Conservation (phyloP, 2,329 filamentous ascomycete species). For the Lachnellula subtilissima region DNA sequence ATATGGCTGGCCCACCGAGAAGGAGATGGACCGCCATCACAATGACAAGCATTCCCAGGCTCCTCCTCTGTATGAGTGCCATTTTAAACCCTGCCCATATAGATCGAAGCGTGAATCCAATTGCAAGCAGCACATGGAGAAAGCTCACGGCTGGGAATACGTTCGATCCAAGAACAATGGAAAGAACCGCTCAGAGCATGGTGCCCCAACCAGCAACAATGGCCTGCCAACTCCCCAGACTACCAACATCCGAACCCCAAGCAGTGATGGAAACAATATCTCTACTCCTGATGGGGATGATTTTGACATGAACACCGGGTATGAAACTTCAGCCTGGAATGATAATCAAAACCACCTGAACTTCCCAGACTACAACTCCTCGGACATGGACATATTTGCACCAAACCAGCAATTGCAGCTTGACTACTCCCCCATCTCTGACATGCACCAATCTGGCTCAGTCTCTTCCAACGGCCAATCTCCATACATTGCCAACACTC, state of each 20-base stretch:
- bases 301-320: constrained; percentile 14
- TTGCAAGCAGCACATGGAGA: constrained; percentile 99
- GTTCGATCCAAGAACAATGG: constrained; percentile 89
- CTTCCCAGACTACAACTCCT: constrained; percentile 24
- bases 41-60: constrained; percentile 90
- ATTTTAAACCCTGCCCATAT: constrained; percentile 80
- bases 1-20: constrained; percentile 93
- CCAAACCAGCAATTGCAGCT: constrained; percentile 19
- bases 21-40: constrained; percentile 91
- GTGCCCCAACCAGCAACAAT: constrained; percentile 37
- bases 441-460: constrained; percentile 19
- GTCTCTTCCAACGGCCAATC: constrained; percentile 25
- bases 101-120: constrained; percentile 94
- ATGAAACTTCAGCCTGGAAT: constrained; percentile 14
- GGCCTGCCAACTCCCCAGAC: constrained; percentile 55
- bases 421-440: constrained; percentile 29
- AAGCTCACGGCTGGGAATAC: constrained; percentile 87
- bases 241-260: constrained; percentile 53
- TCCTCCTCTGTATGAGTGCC: constrained; percentile 78
- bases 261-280: constrained; percentile 39
- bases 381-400: constrained; percentile 24
- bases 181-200: constrained; percentile 43
- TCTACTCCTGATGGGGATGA: constrained; percentile 27
- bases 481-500: constrained; percentile 37
- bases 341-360: constrained; percentile 15